A percentile compares a stretch with the other conserved stretches of the same genome.
phyloP scores from a whole-genome alignment of 1,284 basidiomycete species.

The Chondrostereum purpureum region DNA sequence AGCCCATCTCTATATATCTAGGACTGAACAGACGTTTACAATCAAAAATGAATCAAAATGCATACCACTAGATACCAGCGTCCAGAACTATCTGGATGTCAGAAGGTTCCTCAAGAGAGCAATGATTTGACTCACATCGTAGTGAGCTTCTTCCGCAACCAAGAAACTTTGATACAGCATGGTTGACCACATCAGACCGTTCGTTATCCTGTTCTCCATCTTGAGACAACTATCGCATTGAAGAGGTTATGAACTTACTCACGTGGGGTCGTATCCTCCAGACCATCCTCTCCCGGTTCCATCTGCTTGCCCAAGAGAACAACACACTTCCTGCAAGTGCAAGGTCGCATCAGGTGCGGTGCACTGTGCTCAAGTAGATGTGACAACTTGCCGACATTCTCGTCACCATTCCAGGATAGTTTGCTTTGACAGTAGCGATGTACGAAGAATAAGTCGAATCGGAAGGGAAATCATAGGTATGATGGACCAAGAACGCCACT shows the following conservation, averaged over 20 bases:
- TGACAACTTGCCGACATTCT: slow-evolving; percentile 29
- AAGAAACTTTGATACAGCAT: neutral
- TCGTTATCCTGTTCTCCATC: neutral
- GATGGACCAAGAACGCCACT: slow-evolving; percentile 25
- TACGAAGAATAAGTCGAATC: slow-evolving; percentile 26
- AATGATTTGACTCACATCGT: neutral
- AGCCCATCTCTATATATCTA: neutral
- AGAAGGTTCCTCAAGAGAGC: too few relatives aligned
- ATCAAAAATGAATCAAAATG: too few relatives aligned
- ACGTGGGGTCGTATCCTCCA: slow-evolving; percentile 32
- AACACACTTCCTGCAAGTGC: slow-evolving; percentile 27
- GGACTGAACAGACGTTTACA: too few relatives aligned
- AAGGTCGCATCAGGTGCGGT: neutral
- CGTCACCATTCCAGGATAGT: slow-evolving; percentile 23
- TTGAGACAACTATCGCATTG: neutral
- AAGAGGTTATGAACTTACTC: too few relatives aligned
- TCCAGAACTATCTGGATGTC: neutral
- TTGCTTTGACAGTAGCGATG: slow-evolving; percentile 18
- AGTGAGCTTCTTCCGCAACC: neutral
- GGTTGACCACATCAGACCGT: neutral
- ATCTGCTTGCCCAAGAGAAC: slow-evolving; percentile 26
- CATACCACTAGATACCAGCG: neutral
- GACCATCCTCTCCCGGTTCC: slow-evolving; percentile 26
- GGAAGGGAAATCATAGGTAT: slow-evolving; percentile 32
- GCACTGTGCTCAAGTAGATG: neutral